Percentiles rank a stretch among this genome's conserved stretches.
Evolutionary conservation across 164 flowering plant species (phyloP).

Genomic region (Chimonanthus praecox): DNA sequence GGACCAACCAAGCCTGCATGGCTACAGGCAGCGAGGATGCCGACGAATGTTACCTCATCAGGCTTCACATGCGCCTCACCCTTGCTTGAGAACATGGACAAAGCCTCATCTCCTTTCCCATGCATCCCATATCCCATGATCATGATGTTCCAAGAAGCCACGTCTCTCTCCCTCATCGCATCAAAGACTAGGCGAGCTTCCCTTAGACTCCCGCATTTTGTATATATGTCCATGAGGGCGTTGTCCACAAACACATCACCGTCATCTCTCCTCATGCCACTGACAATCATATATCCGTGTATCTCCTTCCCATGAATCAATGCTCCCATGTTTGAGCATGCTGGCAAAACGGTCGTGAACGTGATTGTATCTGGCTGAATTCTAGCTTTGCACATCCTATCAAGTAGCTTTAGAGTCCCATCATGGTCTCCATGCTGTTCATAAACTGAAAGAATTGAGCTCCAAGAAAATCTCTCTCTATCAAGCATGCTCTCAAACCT

Average conservation of each 20-base stretch:
- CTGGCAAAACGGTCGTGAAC: conserved; percentile 46
- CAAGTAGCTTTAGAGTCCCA: conserved; percentile 41
- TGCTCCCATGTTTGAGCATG: conserved; percentile 63
- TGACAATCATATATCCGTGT: conserved; percentile 54
- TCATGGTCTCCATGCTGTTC: conserved; percentile 50
- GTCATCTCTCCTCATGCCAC: conserved; percentile 31
- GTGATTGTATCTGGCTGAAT: conserved; percentile 58
- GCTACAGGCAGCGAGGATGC: conserved; percentile 57
- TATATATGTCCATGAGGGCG: conserved; percentile 72
- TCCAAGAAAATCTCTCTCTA: conserved; percentile 65
- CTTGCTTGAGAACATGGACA: conserved; percentile 37
- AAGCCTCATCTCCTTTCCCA: conserved; percentile 47
- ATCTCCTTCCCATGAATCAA: conserved; percentile 58
- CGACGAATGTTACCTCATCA: conserved; percentile 35
- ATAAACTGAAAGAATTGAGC: conserved; percentile 52
- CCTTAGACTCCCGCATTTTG: conserved; percentile 62
- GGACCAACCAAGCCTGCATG: conserved; percentile 47
- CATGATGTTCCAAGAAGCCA: conserved; percentile 83
- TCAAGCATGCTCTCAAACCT: conserved; percentile 26
- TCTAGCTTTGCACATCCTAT: conserved; percentile 37
- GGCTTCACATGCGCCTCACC: conserved; percentile 12
- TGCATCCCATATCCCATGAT: conserved; percentile 68
- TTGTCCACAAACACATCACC: conserved; percentile 33
- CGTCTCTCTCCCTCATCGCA: conserved; percentile 36
- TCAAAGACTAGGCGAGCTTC: conserved; percentile 51